Conservation (phyloP, 306 rosid species). For the Heteromeles arbutifolia region DNA sequence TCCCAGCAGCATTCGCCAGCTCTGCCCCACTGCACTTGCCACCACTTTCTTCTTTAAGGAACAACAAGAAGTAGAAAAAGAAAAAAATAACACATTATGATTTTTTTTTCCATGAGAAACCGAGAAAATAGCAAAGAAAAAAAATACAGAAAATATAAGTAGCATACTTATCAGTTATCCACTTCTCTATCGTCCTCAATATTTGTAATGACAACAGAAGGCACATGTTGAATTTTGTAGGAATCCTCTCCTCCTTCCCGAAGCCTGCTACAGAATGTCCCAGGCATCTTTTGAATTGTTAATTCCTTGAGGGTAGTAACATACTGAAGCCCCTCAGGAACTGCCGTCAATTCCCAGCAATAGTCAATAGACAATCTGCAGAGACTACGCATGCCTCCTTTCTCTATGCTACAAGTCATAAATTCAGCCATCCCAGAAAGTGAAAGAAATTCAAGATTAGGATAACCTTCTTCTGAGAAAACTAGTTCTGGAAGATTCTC, state of each 20-base stretch:
- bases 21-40: too few relatives aligned
- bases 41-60: too few relatives aligned
- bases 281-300: constrained; percentile 31
- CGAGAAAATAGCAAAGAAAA: too few relatives aligned
- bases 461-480: constrained; percentile 34
- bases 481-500: neutral
- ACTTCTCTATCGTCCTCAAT: too few relatives aligned
- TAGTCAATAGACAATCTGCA: constrained; percentile 2
- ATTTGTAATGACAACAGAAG: constrained; percentile 7
- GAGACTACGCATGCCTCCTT: constrained; percentile 30
- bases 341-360: neutral
- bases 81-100: too few relatives aligned
- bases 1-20: too few relatives aligned
- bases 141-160: too few relatives aligned
- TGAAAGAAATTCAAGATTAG: constrained; percentile 24
- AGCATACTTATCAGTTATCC: neutral
- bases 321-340: constrained; percentile 43
- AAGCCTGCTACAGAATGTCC: constrained; percentile 23
- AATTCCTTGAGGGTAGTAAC: constrained; percentile 25
- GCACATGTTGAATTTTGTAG: constrained; percentile 46
- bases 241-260: constrained; percentile 40
- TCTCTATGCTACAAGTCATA: constrained; percentile 36
- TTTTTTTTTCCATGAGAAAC: too few relatives aligned
- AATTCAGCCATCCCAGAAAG: constrained; percentile 22
- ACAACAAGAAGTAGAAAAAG: too few relatives aligned